A percentile compares a stretch with the other conserved stretches of the same genome.
Conservation (phyloP, 1,284 basidiomycete genomes). For the Pseudozyma pruni region DNA sequence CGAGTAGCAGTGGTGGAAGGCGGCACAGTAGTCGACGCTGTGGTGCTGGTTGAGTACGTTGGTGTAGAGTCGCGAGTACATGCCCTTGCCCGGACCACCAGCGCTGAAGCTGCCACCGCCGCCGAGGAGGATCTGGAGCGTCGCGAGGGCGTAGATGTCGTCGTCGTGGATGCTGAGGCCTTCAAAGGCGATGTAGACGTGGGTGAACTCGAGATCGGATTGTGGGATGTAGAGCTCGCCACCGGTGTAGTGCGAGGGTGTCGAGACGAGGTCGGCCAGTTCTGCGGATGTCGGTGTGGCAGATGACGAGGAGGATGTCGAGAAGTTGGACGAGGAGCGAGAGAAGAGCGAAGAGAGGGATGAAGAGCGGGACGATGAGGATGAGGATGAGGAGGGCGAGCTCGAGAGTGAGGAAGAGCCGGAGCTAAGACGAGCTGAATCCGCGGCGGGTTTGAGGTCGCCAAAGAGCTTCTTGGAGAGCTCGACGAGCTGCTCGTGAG, state of each 20-base stretch:
- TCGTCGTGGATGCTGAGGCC: constrained; percentile 90
- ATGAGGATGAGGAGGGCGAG: constrained; percentile 32
- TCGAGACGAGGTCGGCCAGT: constrained; percentile 61
- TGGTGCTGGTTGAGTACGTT: constrained; percentile 95
- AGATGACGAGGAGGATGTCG: constrained; percentile 53
- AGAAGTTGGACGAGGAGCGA: constrained; percentile 69
- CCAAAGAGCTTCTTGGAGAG: constrained; percentile 86
- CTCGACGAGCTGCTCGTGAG: constrained; percentile 86
- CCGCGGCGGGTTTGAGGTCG: constrained; percentile 66
- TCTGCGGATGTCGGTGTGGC: constrained; percentile 40
- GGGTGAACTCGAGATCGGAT: constrained; percentile 83
- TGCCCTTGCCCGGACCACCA: constrained; percentile 96
- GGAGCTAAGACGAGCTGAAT: constrained; percentile 16
- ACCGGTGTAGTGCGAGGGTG: constrained; percentile 81
- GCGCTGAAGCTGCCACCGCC: constrained; percentile 96
- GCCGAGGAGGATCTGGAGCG: constrained; percentile 92
- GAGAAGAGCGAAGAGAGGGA: constrained; percentile 69
- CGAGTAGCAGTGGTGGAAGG: constrained; percentile 97
- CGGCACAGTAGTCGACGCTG: constrained; percentile 94
- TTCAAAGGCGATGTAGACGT: constrained; percentile 92
- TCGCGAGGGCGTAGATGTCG: constrained; percentile 93
- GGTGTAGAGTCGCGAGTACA: constrained; percentile 98
- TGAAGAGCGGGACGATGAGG: constrained; percentile 70
- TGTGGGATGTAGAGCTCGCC: constrained; percentile 77
- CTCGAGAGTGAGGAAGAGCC: constrained; percentile 23